These are phyloP conservation scores for Naumovozyma dairenensis DNA, from an alignment of 805 yeast species.

Conservation along the genomic window DNA sequence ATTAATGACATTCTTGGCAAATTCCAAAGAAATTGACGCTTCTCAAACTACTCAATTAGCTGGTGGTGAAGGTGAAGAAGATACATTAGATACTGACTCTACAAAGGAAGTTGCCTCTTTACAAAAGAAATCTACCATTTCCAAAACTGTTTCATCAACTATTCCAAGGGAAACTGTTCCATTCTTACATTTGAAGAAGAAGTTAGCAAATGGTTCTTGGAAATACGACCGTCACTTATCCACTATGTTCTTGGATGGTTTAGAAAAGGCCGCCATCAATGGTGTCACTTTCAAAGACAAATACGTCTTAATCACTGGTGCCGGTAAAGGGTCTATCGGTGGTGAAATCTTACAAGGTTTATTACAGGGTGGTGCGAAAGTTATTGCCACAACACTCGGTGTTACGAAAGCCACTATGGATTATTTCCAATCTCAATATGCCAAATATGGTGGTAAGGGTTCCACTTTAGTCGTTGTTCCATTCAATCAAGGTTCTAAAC, in stretches of 20 bases:
- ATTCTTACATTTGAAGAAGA: slow-evolving; percentile 84
- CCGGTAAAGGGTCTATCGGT: slow-evolving; percentile 98
- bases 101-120: slow-evolving; percentile 83
- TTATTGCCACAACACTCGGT: slow-evolving; percentile 90
- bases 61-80: slow-evolving; percentile 38
- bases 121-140: slow-evolving; percentile 58
- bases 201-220: slow-evolving; percentile 67
- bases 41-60: slow-evolving; percentile 50
- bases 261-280: slow-evolving; percentile 88
- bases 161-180: slow-evolving; percentile 83
- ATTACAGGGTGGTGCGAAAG: slow-evolving; percentile 96
- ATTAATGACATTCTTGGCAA: slow-evolving; percentile 57
- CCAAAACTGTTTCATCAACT: slow-evolving; percentile 62
- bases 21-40: slow-evolving; percentile 62
- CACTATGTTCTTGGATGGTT: slow-evolving; percentile 71
- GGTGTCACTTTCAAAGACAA: slow-evolving; percentile 87
- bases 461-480: slow-evolving; percentile 93
- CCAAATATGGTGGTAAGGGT: slow-evolving; percentile 87
- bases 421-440: slow-evolving; percentile 87
- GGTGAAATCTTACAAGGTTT: slow-evolving; percentile 93
- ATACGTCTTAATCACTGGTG: slow-evolving; percentile 90
- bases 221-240: slow-evolving; percentile 72
- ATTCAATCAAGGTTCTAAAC: slow-evolving; percentile 95
- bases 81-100: slow-evolving; percentile 40
- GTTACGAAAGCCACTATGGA: slow-evolving; percentile 91